Base-by-base conservation (phyloP, 2,329 filamentous ascomycete genomes). In the Tolypocladium nubicola region DNA sequence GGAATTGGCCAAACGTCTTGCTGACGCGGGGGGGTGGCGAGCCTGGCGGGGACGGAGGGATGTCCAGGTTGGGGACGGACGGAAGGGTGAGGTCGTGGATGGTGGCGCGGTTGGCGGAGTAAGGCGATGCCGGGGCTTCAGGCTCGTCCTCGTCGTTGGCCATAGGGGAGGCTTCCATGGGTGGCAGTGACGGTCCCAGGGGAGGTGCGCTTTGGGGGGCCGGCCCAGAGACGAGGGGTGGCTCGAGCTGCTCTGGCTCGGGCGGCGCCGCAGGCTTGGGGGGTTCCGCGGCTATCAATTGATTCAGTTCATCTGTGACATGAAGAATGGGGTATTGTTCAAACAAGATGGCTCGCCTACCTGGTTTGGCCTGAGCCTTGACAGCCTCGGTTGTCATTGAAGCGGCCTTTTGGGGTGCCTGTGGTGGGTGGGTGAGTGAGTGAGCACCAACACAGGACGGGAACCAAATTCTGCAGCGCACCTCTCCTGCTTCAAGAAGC, bases 51-150 rank as follows among this genome's bases (percentile, higher is more conserved):
- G 88, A 90, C 11, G 82, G 78, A 0, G 89, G 89, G 60, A 94
- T 90, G 63, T 85, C 77, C 65, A 90, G 83, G 71, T 90, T 86
- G 1, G 89, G 85, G 4, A 85, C 72, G 2, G 83, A 77, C 2
- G 89, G 89, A 49, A 93, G 79, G 30, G 89, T 94, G 47, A 93
- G 80, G 64, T 87, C 81, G 63, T 86, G 86, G 19, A 90, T 74
- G 26, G 85, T 73, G 35, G 83, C 77, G 62, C 88, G 85, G 59
- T 78, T 81, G 52, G 81, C 74, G 1, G 85, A 82, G 72, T 90
- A 90, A 1, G 88, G 88, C 1, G 87, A 92, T 4, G 76, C 71
- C 1, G 75, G 75, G 45, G 67, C 63, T 14, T 66, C 64, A 10
- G 61, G 35, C 7, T 57, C 57, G 30, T 66, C 62, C 43, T 62